Base-by-base conservation (phyloP, 345 rosid genomes). In the Eucalyptus regnans region DNA sequence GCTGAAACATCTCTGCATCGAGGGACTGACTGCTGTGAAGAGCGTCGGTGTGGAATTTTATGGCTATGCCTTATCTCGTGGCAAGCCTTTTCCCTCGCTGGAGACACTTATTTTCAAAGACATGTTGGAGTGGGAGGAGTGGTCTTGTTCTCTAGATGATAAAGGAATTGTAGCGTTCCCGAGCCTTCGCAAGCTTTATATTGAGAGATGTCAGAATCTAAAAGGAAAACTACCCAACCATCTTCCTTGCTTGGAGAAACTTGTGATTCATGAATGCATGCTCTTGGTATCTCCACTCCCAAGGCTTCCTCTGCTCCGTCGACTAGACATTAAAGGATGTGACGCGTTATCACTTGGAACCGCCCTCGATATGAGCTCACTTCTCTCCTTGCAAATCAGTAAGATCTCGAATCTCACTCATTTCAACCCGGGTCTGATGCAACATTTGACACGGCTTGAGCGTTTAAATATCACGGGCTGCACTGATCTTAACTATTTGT, bases 51-150 rank as follows among this genome's bases (percentile, higher is more conserved):
- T 66, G 50, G 94, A 93, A 54, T 90, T 94, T 50, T 92, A 89
- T 13, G 95, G 93, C 62, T 89, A 86, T 48, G 80, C 86, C 81
- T 60, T 18, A 50, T 64, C 88, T 85, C 86, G 86, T 43, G 49
- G 60, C 27, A 43, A n/a, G 87, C 93, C 93, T 25, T 94, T 94
- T 90, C 92, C 90, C 12, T 90, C 94, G 44, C 90, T 94, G 88
- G 86, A 92, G 91, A 88, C 88, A 84, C 87, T 94, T 15, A 86
- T 48, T 5, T 56, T 91, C 49, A 11, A 56, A 11, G 86, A 48
- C 58, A 87, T 90, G 90, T 17, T 62, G 20, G 89, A 62, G n/a
- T 90, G 91, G 91, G 71, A 87, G n/a, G 51, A 89, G 9, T 88
- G 88, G 88, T 31, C 66, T 66, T 46, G 60, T 86, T 31, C 81